Conservation (phyloP, 2,329 filamentous ascomycete genomes). For the Cladosporium sp. region DNA sequence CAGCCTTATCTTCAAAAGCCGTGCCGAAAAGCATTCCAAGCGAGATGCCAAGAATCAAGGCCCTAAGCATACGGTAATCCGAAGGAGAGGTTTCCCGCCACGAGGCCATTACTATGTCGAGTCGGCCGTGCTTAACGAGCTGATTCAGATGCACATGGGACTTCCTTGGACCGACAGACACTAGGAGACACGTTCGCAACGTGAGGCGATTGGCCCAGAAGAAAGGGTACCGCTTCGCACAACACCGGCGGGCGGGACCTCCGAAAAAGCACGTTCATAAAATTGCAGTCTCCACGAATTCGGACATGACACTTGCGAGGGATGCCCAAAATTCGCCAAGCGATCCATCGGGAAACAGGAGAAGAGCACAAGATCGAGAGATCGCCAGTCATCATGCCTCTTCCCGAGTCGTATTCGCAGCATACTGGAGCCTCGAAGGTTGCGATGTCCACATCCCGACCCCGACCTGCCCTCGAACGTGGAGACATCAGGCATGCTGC, state of each 20-base stretch:
- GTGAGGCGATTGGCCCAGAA: not conserved
- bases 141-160: not conserved
- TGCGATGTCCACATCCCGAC: slow-evolving; percentile 7
- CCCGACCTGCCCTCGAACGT: not conserved
- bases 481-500: not conserved
- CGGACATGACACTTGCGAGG: not conserved
- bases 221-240: not conserved
- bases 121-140: no score
- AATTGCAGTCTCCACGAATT: not conserved
- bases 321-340: not conserved
- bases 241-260: not conserved
- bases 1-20: slow-evolving; percentile 2
- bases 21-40: slow-evolving; percentile 6
- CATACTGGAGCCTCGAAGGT: not conserved
- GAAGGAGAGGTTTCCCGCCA: not conserved
- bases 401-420: not conserved
- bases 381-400: not conserved
- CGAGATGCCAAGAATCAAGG: not conserved
- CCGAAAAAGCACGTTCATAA: not conserved
- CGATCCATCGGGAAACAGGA: slow-evolving; percentile 5
- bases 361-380: not conserved
- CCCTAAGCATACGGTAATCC: not conserved
- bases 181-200: not conserved
- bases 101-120: not conserved
- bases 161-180: not conserved